Conservation (phyloP, 768 basidiomycete species). For the Leccinum aurantiacum region DNA sequence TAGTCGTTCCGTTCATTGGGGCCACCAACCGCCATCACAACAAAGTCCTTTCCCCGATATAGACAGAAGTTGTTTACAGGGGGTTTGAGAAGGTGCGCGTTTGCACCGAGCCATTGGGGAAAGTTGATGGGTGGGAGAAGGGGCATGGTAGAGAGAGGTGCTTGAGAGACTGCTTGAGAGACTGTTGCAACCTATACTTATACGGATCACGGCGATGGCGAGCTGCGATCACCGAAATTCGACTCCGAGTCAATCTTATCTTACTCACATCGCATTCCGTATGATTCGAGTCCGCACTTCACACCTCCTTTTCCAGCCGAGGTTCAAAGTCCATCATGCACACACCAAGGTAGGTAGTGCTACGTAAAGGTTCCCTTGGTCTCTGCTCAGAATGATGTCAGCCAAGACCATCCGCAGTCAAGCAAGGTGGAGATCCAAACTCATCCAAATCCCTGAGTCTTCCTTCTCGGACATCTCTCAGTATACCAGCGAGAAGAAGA, state of each 20-base stretch:
- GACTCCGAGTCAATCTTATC: neutral
- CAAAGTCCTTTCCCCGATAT: constrained; percentile 80
- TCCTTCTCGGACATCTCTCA: neutral
- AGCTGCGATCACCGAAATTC: no score
- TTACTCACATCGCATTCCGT: neutral
- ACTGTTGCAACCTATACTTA: neutral
- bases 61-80: constrained; percentile 92
- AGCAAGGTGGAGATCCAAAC: neutral
- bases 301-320: neutral
- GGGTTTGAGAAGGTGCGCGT: constrained; percentile 76
- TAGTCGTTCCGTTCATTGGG: constrained; percentile 95
- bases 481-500: neutral
- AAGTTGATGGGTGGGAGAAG: constrained; percentile 85
- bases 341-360: neutral
- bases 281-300: neutral
- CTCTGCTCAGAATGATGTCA: constrained; percentile 2
- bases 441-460: neutral
- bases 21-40: constrained; percentile 96
- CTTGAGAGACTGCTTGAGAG: no score
- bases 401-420: constrained; percentile 5
- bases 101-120: constrained; percentile 83
- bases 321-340: neutral
- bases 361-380: neutral
- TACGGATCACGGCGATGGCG: neutral
- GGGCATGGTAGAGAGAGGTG: constrained; percentile 49